These are phyloP conservation scores for Setomelanomma holmii DNA, from an alignment of 2,329 filamentous ascomycete genomes.

Conservation along the genomic window DNA sequence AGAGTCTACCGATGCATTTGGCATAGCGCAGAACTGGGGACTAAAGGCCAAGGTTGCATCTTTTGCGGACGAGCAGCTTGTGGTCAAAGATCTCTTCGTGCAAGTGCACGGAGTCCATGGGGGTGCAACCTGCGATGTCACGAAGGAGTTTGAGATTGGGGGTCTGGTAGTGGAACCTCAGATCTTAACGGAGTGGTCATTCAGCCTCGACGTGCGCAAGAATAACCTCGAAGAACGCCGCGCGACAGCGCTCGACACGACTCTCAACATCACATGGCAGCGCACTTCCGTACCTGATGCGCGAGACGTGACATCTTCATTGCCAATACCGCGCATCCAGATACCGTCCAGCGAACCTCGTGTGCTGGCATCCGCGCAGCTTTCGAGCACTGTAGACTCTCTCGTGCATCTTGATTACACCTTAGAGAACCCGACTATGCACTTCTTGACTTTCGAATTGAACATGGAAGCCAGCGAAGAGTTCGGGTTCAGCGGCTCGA, in stretches of 20 bases:
- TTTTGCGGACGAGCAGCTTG: slow-evolving; percentile 70
- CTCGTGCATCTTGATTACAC: slow-evolving; percentile 64
- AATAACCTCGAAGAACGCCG: slow-evolving; percentile 80
- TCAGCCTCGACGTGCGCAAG: slow-evolving; percentile 78
- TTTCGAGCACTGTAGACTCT: slow-evolving; percentile 36
- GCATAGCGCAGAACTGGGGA: slow-evolving; percentile 82
- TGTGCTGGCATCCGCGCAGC: slow-evolving; percentile 66
- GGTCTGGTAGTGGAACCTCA: slow-evolving; percentile 64
- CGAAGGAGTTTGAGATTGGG: slow-evolving; percentile 33
- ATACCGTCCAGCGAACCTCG: slow-evolving; percentile 86
- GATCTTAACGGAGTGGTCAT: slow-evolving; percentile 74
- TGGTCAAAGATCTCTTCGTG: slow-evolving; percentile 71
- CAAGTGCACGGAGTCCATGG: slow-evolving; percentile 67
- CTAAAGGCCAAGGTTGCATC: slow-evolving; percentile 76
- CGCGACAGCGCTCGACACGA: slow-evolving; percentile 75
- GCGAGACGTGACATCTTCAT: slow-evolving; percentile 55
- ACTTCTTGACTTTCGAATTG: slow-evolving; percentile 92
- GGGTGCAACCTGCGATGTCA: slow-evolving; percentile 63
- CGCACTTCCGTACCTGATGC: slow-evolving; percentile 55
- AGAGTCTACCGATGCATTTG: slow-evolving; percentile 56
- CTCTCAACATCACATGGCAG: slow-evolving; percentile 79
- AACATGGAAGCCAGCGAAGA: slow-evolving; percentile 91
- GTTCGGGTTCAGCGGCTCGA: slow-evolving; percentile 91
- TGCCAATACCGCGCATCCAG: slow-evolving; percentile 80
- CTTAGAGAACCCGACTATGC: slow-evolving; percentile 91